Percentiles rank a stretch among this genome's conserved stretches.
phyloP scores from a whole-genome alignment of 257 asterid genomes.

The Solanum medicagineum region DNA sequence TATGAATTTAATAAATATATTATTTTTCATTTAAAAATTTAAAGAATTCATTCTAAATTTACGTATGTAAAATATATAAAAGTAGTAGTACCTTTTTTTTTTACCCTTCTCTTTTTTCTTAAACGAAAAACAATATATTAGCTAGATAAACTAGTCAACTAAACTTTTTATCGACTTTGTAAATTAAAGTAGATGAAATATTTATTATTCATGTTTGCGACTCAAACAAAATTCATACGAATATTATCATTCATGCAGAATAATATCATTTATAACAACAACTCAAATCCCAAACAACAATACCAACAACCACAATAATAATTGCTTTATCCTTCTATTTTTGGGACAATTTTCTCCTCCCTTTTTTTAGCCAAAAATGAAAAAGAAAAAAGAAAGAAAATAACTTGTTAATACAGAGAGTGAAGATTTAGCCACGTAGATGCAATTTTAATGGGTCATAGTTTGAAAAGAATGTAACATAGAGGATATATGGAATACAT shows the following conservation, averaged over 20 bases:
- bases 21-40: neutral
- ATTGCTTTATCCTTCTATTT: neutral
- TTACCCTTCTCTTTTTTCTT: too few relatives aligned
- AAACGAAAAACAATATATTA: too few relatives aligned
- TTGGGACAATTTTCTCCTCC: neutral
- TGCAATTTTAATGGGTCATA: conserved; percentile 8
- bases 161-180: too few relatives aligned
- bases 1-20: neutral
- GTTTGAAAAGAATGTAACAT: conserved; percentile 19
- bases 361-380: neutral
- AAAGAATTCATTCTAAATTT: too few relatives aligned
- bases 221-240: too few relatives aligned
- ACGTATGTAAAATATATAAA: too few relatives aligned
- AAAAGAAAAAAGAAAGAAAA: neutral
- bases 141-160: too few relatives aligned
- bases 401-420: neutral
- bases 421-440: neutral
- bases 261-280: too few relatives aligned
- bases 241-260: too few relatives aligned
- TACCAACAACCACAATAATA: neutral
- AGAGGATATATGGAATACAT: neutral
- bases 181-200: too few relatives aligned
- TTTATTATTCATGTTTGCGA: too few relatives aligned
- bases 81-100: too few relatives aligned
- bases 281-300: neutral